Base-by-base conservation (phyloP, 306 rosid species). In the Trifolium fragiferum region DNA sequence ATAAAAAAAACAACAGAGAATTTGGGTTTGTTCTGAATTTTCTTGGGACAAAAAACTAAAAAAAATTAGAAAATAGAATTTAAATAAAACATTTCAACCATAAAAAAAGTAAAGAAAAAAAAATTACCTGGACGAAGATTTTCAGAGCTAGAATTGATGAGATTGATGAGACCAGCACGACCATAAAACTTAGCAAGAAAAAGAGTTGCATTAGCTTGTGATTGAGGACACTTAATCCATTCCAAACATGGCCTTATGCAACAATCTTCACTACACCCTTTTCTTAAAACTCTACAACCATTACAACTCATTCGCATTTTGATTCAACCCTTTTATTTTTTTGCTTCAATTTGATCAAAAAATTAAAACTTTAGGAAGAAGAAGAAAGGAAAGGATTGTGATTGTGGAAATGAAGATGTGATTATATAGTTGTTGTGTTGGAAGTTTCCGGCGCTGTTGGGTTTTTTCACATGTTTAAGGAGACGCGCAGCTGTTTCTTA, bases 291-390 rank as follows among this genome's bases (percentile, higher is more conserved):
- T 10, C 99, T 81, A 51, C 99, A 94, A 0, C 99, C 99, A 71
- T 94, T 94, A 55, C 99, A 94, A 50, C 98, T 92, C 96, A 90
- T 90, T 74, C 99, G 87, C 99, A 94, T 94, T 92, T 75, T 71
- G n/a, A 6, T 8, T 10, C 57, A 54, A 44, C 40, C 19, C 1
- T 40, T 40, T 64, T 13, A 6, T 38, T 10, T 27, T 11, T 44
- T 15, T 27, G 32, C 32, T 27, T 27, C 32, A 27, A 27, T 27
- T 43, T 60, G 12, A 7, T 14, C 2, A 37, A 14, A 43, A 51
- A 32, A 14, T n/a, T 10, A 3, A 7, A 50, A 9, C 6, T 50
- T 35, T 57, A 12, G 0, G 40, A 4, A 7, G 80, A 55, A 16
- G 49, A 23, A 65, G 14, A 14, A 8, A 49, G 7, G 47, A 37